These are phyloP conservation scores for Brassica balearica DNA, from an alignment of 441 rosid species.

Conservation along the genomic window DNA sequence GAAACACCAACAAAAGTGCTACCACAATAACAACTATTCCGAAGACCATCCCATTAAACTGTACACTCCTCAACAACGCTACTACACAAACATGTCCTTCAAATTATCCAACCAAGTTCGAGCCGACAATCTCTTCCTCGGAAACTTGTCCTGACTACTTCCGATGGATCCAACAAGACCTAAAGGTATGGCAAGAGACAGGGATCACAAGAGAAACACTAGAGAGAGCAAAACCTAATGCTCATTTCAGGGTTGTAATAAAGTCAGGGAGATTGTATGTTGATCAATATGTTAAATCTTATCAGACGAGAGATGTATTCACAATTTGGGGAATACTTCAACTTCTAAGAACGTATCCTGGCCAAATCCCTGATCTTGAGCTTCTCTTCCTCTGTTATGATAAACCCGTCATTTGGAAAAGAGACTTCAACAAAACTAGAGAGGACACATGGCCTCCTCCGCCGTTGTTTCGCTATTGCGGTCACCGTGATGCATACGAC, in stretches of 20 bases:
- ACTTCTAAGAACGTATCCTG: constrained; percentile 66
- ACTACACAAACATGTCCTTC: constrained; percentile 39
- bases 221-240: constrained; percentile 44
- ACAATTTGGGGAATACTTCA: constrained; percentile 72
- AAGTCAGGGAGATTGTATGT: constrained; percentile 56
- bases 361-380: constrained; percentile 66
- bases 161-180: constrained; percentile 66
- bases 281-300: constrained; percentile 49
- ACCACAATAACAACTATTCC: not conserved
- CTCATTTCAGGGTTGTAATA: constrained; percentile 60
- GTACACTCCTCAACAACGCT: constrained; percentile 14
- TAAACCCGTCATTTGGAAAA: constrained; percentile 43
- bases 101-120: constrained; percentile 36
- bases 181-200: constrained; percentile 53
- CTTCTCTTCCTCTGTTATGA: constrained; percentile 60
- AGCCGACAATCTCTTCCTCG: constrained; percentile 28
- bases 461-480: constrained; percentile 62
- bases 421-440: constrained; percentile 25
- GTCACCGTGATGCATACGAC: constrained; percentile 47
- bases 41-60: constrained; percentile 29
- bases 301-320: constrained; percentile 59
- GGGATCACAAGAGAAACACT: constrained; percentile 65
- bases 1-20: not conserved
- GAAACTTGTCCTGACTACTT: constrained; percentile 62
- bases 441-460: constrained; percentile 52